These are phyloP conservation scores for Yamadazyma oceani DNA, from an alignment of 1,139 yeast genomes.

Conservation along the genomic window DNA sequence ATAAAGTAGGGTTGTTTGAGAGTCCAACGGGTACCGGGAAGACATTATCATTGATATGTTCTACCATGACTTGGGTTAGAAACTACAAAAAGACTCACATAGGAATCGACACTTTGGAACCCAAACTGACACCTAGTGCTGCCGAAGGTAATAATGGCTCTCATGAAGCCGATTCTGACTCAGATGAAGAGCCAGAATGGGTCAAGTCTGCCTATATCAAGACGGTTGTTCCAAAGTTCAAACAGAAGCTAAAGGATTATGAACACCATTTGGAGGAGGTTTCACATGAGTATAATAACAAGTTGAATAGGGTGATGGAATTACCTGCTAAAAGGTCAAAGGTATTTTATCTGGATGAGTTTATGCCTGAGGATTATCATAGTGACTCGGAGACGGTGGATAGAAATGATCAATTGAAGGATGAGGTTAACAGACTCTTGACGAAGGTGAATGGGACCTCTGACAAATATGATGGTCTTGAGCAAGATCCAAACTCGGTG, in stretches of 20 bases:
- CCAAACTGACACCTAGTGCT: too few relatives aligned
- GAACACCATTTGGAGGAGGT: conserved; percentile 37
- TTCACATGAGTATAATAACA: conserved; percentile 13
- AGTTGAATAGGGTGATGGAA: conserved; percentile 13
- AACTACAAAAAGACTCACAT: conserved; percentile 43
- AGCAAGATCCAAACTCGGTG: conserved; percentile 39
- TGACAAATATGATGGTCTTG: not conserved
- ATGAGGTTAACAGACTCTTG: conserved; percentile 46
- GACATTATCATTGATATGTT: conserved; percentile 82
- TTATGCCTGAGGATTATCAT: conserved; percentile 42
- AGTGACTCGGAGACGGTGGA: conserved; percentile 30
- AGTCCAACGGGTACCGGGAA: conserved; percentile 97
- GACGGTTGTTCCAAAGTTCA: conserved; percentile 29
- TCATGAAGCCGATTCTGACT: conserved; percentile 12
- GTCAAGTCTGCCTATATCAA: conserved; percentile 46
- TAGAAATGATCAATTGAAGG: conserved; percentile 29
- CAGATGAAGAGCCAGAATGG: conserved; percentile 64
- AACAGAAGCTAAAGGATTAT: conserved; percentile 35
- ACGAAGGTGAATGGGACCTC: conserved; percentile 20
- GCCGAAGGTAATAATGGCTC: conserved; percentile 16
- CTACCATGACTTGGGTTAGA: conserved; percentile 84
- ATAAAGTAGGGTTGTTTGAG: conserved; percentile 80
- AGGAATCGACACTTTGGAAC: not conserved
- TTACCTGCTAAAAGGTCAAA: conserved; percentile 11
- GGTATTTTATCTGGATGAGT: conserved; percentile 22